phyloP scores from a whole-genome alignment of 345 rosid species.

The Isatis tinctoria region DNA sequence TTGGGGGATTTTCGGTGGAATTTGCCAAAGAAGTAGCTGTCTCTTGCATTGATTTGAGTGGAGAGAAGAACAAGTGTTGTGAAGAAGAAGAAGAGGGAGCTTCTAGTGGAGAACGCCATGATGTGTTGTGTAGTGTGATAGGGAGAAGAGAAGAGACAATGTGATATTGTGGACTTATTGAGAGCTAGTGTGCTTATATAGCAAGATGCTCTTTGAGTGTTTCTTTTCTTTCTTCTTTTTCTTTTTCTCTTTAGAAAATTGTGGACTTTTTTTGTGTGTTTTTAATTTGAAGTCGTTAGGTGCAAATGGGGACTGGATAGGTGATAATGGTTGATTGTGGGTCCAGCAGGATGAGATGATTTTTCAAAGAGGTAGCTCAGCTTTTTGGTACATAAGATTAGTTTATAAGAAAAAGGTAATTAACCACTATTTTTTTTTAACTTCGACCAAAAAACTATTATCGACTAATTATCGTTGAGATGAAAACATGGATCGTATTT shows the following conservation, averaged over 20 bases:
- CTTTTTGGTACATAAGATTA: constrained; percentile 20
- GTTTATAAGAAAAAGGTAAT: constrained; percentile 13
- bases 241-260: constrained; percentile 19
- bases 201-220: background rate
- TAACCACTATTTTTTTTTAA: background rate
- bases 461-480: constrained; percentile 10
- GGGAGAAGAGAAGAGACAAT: constrained; percentile 19
- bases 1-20: constrained; percentile 26
- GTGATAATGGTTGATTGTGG: constrained; percentile 36
- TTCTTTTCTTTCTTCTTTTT: background rate
- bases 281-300: constrained; percentile 31
- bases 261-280: constrained; percentile 17
- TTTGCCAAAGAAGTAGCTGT: constrained; percentile 41
- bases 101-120: constrained; percentile 38
- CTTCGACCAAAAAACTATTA: background rate
- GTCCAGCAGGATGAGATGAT: constrained; percentile 26
- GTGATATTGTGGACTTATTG: constrained; percentile 10
- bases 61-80: constrained; percentile 26
- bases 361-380: constrained; percentile 34
- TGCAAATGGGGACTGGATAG: constrained; percentile 30
- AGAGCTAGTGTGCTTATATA: constrained; percentile 25
- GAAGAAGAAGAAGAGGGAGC: constrained; percentile 29
- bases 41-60: constrained; percentile 36
- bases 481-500: constrained; percentile 23
- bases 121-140: constrained; percentile 9